A percentile compares a stretch with the other conserved stretches of the same genome.
Conservation (phyloP, 352 stramenopile species). For the Globisporangium nagaii region DNA sequence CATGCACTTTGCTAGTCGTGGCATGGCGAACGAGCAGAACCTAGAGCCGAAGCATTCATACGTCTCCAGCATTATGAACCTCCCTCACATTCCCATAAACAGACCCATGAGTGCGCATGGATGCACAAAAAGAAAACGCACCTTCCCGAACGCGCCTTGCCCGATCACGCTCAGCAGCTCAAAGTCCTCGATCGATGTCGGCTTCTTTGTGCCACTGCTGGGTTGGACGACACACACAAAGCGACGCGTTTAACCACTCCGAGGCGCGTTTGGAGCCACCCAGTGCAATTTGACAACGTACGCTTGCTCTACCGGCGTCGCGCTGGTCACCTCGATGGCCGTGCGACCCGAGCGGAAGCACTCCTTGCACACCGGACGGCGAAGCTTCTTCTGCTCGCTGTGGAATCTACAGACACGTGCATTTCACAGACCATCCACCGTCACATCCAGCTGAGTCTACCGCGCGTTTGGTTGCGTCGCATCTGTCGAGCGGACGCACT, state of each 20-base stretch:
- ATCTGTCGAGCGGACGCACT: slow-evolving; percentile 31
- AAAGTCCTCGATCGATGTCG: slow-evolving; percentile 91
- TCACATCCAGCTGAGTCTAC: background rate
- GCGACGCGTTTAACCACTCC: too few species aligned
- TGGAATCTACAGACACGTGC: slow-evolving; percentile 40
- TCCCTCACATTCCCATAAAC: too few species aligned
- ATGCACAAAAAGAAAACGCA: background rate
- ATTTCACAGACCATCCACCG: background rate
- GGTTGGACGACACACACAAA: background rate
- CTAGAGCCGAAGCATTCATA: slow-evolving; percentile 16
- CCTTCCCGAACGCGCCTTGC: slow-evolving; percentile 74
- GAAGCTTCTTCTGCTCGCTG: slow-evolving; percentile 38
- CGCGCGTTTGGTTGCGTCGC: background rate
- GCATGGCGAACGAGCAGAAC: slow-evolving; percentile 71
- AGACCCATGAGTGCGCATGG: too few species aligned
- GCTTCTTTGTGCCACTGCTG: slow-evolving; percentile 24
- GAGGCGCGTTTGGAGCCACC: too few species aligned
- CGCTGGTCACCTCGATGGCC: slow-evolving; percentile 2
- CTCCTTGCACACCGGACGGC: slow-evolving; percentile 66
- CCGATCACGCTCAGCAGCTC: slow-evolving; percentile 96
- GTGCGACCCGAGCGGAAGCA: slow-evolving; percentile 45
- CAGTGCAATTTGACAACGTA: slow-evolving; percentile 1
- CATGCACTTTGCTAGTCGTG: slow-evolving; percentile 51
- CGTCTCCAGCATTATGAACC: background rate
- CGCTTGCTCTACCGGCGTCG: slow-evolving; percentile 1